Evolutionary conservation across 805 yeast genomes (phyloP), one percentile per base, ranked within the genome.

Genomic region (Myxozyma sirexii): DNA sequence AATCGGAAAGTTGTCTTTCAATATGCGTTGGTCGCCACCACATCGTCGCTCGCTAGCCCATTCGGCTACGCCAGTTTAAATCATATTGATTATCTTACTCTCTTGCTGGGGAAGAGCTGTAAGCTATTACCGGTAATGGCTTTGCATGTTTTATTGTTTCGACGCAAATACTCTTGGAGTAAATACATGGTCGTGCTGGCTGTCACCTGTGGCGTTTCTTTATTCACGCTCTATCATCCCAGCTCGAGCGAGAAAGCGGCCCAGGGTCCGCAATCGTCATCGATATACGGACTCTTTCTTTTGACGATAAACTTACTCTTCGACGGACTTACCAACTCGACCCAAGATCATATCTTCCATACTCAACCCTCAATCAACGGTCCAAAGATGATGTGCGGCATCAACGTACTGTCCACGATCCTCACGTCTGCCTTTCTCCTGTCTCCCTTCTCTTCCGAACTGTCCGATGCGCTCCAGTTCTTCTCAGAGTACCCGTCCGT

Each of bases 81-180:
- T 51, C 90, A 93, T 71, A 93, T 94, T 33, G 97, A 90, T 70
- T 94, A 88, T 70, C 76, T 94, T 69, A 87, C 96, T 0, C 87
- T 83, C 67, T 80, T 93, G 63, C 79, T 94, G 62, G 96, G 97
- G 19, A 94, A 94, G 71, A 87, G 96, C 56, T 93, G 98, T 72
- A 94, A 94, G 69, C 79, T 94, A 72, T 83, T 94, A 23, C 99
- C 99, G 0, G 96, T 93, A n/a, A 85, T 94, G 87, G 71, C 88
- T 35, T 88, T 94, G 2, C 97, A 91, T 69, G 75, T 86, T 58
- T 66, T 84, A 15, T 68, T 89, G 12, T 93, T 91, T 74, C 79
- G 87, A 44, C 83, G 88, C 3, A 75, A 74, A 54, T 93, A 90
- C 72, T 91, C 97, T 0, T 56, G 73, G 1, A 84, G 86, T 74